Evolutionary conservation across 2,329 filamentous ascomycete genomes (phyloP).

Genomic region (Fusarium sarcochroum): DNA sequence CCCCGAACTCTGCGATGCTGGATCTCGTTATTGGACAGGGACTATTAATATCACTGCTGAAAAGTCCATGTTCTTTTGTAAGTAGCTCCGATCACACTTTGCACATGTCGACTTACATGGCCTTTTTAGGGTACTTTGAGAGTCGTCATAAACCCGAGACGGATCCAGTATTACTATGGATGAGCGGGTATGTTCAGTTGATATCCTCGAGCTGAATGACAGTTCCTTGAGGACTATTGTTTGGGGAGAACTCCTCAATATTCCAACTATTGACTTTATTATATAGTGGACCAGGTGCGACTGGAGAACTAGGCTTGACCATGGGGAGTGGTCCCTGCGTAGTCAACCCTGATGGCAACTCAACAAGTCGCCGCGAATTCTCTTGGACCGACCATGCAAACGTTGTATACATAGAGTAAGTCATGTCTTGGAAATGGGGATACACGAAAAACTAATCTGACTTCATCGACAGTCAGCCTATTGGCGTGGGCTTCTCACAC

Average conservation of each 20-base stretch:
- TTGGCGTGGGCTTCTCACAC: conserved; percentile 22
- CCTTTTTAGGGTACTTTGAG: conserved; percentile 16
- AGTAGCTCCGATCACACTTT: background rate
- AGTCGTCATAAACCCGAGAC: conserved; percentile 14
- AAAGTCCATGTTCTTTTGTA: conserved; percentile 21
- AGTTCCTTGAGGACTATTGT: too few relatives aligned
- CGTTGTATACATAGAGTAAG: conserved; percentile 20
- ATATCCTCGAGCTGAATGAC: too few relatives aligned
- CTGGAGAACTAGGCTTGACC: conserved; percentile 12
- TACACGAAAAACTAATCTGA: background rate
- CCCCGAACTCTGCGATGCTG: conserved; percentile 4
- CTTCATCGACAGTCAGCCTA: conserved; percentile 5
- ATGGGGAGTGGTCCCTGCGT: conserved; percentile 11
- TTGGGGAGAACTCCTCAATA: too few relatives aligned
- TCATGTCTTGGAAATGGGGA: background rate
- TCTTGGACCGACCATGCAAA: conserved; percentile 23
- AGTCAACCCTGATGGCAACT: conserved; percentile 16
- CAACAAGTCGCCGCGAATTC: conserved; percentile 15
- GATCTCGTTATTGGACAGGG: conserved; percentile 9
- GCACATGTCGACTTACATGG: background rate
- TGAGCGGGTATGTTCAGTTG: conserved; percentile 18
- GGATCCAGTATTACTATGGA: conserved; percentile 17
- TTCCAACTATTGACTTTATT: too few relatives aligned
- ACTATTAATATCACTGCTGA: conserved; percentile 11
- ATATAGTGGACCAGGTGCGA: background rate